Conservation (phyloP, 2,329 filamentous ascomycete genomes). For the Pseudocercospora ulei region DNA sequence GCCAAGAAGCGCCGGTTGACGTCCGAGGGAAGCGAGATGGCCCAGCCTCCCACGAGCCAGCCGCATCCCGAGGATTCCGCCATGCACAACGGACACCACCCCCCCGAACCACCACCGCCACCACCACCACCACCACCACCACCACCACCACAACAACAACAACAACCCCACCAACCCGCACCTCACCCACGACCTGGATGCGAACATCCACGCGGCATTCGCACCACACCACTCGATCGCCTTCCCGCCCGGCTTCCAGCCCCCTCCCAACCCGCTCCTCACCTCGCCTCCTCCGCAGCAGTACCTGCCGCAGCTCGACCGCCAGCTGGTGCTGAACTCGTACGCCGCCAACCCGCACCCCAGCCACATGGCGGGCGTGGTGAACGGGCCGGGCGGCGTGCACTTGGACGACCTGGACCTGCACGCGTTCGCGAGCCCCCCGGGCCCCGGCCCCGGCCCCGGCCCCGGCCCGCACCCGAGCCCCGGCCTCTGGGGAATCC, state of each 20-base stretch:
- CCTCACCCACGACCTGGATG: constrained; percentile 22
- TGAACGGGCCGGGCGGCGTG: constrained; percentile 16
- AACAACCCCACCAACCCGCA: constrained; percentile 15
- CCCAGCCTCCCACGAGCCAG: constrained; percentile 12
- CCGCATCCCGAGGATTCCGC: constrained; percentile 18
- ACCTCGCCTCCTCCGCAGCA: constrained; percentile 29
- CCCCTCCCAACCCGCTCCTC: constrained; percentile 29
- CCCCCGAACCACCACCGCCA: constrained; percentile 21
- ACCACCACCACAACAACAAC: background rate
- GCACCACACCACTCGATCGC: constrained; percentile 44
- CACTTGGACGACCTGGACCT: constrained; percentile 27
- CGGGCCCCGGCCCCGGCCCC: constrained; percentile 8
- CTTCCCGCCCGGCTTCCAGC: constrained; percentile 28
- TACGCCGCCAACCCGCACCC: constrained; percentile 44
- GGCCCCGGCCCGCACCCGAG: constrained; percentile 16
- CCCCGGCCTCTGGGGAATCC: constrained; percentile 33
- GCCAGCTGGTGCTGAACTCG: constrained; percentile 65
- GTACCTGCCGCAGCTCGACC: constrained; percentile 60
- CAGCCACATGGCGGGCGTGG: constrained; percentile 13
- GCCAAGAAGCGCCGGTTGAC: constrained; percentile 31
- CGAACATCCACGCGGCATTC: constrained; percentile 24
- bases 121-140: constrained; percentile 22
- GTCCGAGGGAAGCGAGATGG: constrained; percentile 22
- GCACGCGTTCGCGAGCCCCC: constrained; percentile 21
- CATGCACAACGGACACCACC: background rate